Evolutionary conservation across 164 flowering plant species (phyloP), one percentile per base, ranked within the genome.

Genomic region (Chimonanthus praecox): DNA sequence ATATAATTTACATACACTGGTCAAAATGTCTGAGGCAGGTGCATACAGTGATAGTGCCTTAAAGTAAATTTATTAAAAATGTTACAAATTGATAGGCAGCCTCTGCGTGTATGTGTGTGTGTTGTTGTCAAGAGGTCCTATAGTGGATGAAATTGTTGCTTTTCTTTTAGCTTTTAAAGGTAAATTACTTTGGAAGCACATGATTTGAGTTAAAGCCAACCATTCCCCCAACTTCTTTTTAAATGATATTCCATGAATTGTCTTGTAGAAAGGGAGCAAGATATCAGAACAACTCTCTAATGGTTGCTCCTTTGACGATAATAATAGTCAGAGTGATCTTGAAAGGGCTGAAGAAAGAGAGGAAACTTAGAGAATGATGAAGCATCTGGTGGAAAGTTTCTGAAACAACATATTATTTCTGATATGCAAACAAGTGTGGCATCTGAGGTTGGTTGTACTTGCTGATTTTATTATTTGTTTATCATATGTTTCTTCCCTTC

Each of bases 391-490:
- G 80, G 66, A 74, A 83, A 80, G 72, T 71, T 73, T 68, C 66
- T 71, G 45, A 82, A 76, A 73, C 69, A 79, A 47, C 69, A 75
- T 73, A 58, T 75, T 15, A 80, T 63, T 54, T 18, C 65, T 60
- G 83, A 76, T 61, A 60, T 51, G 60, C 85, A 86, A 79, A 79
- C 66, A 77, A 78, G 86, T 80, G 72, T 51, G 72, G 54, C 73
- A 72, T 81, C 86, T 64, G 97, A 94, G 97, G 99, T 91, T 67
- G 73, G 85, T 82, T 45, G n/a, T 71, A 20, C 54, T 65, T 74
- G 61, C 68, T 44, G 67, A 62, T 13, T 54, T 68, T 9, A 60
- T 49, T 50, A 10, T 5, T 6, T 67, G 45, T 64, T 8, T 64
- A 48, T 15, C 71, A 61, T 18, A 49, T 73, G 13, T 47, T 74